phyloP scores from a whole-genome alignment of 2,329 filamentous ascomycete genomes.

The Arthroderma sp. region DNA sequence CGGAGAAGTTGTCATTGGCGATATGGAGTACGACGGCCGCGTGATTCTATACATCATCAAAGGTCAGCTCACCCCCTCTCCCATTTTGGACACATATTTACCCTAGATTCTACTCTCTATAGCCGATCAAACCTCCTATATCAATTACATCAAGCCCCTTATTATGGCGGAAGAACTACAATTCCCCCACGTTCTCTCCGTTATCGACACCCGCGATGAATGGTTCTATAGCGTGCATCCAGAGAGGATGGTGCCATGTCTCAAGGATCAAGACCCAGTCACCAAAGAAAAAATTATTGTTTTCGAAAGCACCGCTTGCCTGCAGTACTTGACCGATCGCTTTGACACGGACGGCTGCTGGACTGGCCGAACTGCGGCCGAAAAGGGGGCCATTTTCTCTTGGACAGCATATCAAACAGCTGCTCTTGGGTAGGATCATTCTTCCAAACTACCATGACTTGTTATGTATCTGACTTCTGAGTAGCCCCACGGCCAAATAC shows the following conservation, averaged over 20 bases:
- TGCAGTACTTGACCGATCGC: conserved; percentile 27
- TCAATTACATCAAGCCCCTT: conserved; percentile 33
- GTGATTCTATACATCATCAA: conserved; percentile 23
- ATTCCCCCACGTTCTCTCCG: conserved; percentile 22
- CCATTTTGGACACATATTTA: neutral
- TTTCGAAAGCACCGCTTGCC: conserved; percentile 30
- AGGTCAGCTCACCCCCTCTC: conserved; percentile 12
- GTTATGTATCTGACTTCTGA: neutral
- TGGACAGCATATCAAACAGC: conserved; percentile 31
- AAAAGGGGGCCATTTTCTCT: conserved; percentile 20
- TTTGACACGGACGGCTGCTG: conserved; percentile 24
- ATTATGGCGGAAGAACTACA: conserved; percentile 28
- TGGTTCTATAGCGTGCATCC: conserved; percentile 28
- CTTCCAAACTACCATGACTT: neutral
- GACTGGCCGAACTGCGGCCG: conserved; percentile 21
- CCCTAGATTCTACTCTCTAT: neutral
- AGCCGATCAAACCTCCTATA: conserved; percentile 28
- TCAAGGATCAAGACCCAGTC: conserved; percentile 23
- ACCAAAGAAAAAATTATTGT: conserved; percentile 17
- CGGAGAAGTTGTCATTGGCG: conserved; percentile 13
- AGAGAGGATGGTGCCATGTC: conserved; percentile 26
- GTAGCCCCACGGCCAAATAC: conserved; percentile 25
- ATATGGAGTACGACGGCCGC: conserved; percentile 17
- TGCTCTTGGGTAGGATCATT: conserved; percentile 22
- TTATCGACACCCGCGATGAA: conserved; percentile 25